Percentiles rank a stretch among this genome's conserved stretches.
Conservation (phyloP, 192 early-diverging fungal genomes). For the Backusella tarrabulga region DNA sequence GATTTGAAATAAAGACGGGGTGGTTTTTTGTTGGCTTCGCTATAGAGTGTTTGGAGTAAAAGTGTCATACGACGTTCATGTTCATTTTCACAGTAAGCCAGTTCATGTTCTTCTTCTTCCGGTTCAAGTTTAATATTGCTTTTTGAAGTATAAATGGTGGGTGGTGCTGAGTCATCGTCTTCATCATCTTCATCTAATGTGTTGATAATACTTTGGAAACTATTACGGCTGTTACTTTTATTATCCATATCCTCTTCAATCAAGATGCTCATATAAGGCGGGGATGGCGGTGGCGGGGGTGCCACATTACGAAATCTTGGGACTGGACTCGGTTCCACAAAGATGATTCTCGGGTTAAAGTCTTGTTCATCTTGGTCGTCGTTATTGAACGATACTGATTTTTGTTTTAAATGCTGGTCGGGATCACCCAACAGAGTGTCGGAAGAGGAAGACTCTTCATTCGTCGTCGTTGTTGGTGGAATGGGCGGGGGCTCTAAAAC, state of each 20-base stretch:
- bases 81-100: neutral
- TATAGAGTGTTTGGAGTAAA: neutral
- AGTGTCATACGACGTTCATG: neutral
- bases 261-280: conserved; percentile 14
- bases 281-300: conserved; percentile 17
- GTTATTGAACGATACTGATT: neutral
- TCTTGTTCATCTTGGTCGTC: neutral
- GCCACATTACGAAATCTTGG: conserved; percentile 28
- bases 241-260: neutral
- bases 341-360: conserved; percentile 21
- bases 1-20: conserved; percentile 11
- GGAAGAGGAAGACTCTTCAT: neutral
- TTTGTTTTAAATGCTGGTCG: neutral
- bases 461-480: neutral
- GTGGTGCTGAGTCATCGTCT: neutral
- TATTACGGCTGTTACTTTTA: neutral
- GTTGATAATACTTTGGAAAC: neutral
- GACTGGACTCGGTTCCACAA: conserved; percentile 32
- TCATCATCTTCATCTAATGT: conserved; percentile 9
- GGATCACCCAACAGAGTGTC: neutral
- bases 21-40: neutral
- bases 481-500: neutral
- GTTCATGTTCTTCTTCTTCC: neutral
- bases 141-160: neutral
- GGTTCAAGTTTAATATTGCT: neutral